Evolutionary conservation across 768 basidiomycete genomes (phyloP), one percentile per base, ranked within the genome.

Genomic region (Russula vinacea): DNA sequence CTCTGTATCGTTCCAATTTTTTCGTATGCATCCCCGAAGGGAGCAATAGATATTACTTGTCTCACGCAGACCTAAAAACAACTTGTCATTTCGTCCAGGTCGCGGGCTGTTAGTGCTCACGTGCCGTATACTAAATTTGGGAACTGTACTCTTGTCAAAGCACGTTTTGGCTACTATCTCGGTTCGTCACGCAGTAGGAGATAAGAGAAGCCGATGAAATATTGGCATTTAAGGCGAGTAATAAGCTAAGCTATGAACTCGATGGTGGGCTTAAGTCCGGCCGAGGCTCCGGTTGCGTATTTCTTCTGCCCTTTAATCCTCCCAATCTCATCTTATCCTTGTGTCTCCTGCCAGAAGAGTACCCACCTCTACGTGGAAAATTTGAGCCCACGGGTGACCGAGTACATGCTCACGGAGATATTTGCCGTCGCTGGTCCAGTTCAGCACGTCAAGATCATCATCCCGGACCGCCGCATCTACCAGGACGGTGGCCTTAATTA

Each of bases 401-500:
- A 98, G 80, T 96, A 94, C 79, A 98, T 98, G 92, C 88, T 98
- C 74, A 94, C 92, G 50, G 96, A 98, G 77, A 95, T 94, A 67
- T 95, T 94, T 74, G 92, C 93, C 75, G 92, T 94, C 73, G 93
- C 93, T 74, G 97, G 96, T 51, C 90, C 94, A 64, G 97, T 98
- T 67, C 93, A 96, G 77, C 92, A 95, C 75, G 96, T 98, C 76
- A 99, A 99, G 86, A 98, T 99, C 76, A 98, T 99, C 76, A n/a
- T n/a, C n/a, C 96, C 96, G 35, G 97, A 99, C 80, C 88, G 95
- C 71, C n/a, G n/a, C n/a, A 98, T 96, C 81, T 98, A 95, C 76
- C 95, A 98, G 77, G 97, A 99, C 74, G 97, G 95, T 62, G 97
- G 97, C 66, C 89, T 97, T 77, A 98, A 98, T 81, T 99, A 98